Evolutionary conservation across 1,284 basidiomycete genomes (phyloP), one percentile per base, ranked within the genome.

Genomic region (Mycosarcoma maydis): DNA sequence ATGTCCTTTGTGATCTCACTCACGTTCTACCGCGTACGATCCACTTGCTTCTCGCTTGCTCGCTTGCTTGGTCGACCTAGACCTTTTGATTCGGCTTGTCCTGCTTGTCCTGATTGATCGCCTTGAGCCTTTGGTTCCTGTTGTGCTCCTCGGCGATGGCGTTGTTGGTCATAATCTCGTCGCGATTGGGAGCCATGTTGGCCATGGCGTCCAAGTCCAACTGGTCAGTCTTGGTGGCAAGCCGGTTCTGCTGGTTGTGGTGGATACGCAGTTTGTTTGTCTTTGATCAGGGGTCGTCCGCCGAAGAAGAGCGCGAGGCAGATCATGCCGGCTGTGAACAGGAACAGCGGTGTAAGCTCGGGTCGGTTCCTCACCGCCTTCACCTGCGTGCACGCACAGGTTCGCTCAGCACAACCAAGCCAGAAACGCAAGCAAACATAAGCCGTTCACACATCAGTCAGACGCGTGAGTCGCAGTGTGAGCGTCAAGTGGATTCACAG

Each of bases 271-370:
- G 47, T 17, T 70, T n/a, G 61, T 29, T 65, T 65, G 33, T 70
- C 61, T 16, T 53, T 65, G 46, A 65, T 3, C 13, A 70, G 50
- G 39, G 65, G 67, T 16, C 50, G 34, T 3, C 47, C 52, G 23
- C 26, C 52, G 33, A 70, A 70, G 61, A 70, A 70, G 24, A 65
- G 32, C 23, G 61, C 67, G 7, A 70, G 48, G 24, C 57, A n/a
- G 45, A 65, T 43, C n/a, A 70, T 70, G 4, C 47, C 56, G 23
- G 57, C 61, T 5, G 67, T 70, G 40, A 70, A 70, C n/a, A 70
- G 51, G 50, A 70, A 61, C 26, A 70, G 67, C 13, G 67, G 67
- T 9, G 61, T 65, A 46, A 70, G 65, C 33, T 70, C 67, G 38
- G 67, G 67, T 20, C 67, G 52, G 32, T 70, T 65, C 23, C 65